Percentiles rank a stretch among this genome's conserved stretches.
Evolutionary conservation across 1,284 basidiomycete genomes (phyloP).

Genomic region (Leccinum olivaceoglutinosum): DNA sequence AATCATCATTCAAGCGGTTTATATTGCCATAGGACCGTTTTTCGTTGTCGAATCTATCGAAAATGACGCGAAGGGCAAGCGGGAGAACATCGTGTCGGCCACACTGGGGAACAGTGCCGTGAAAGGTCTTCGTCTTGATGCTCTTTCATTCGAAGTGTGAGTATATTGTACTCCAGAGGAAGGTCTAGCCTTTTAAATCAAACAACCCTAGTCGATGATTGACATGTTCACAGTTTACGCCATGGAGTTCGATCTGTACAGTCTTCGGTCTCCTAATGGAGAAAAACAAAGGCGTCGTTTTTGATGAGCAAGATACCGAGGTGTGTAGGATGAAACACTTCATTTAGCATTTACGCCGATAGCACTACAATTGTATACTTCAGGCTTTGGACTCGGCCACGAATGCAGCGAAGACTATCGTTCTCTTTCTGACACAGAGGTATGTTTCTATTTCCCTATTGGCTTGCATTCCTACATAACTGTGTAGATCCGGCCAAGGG

Average conservation of each 20-base stretch:
- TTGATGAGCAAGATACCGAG: constrained; percentile 64
- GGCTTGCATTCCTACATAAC: not conserved
- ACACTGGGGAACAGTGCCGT: constrained; percentile 72
- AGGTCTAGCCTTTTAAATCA: constrained; percentile 46
- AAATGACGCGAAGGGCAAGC: constrained; percentile 47
- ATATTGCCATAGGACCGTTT: constrained; percentile 88
- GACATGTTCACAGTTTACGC: constrained; percentile 46
- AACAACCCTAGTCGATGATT: not conserved
- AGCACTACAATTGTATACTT: constrained; percentile 49
- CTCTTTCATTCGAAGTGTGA: constrained; percentile 80
- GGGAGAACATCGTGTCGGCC: constrained; percentile 49
- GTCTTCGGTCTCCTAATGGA: constrained; percentile 80
- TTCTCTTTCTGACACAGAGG: constrained; percentile 81
- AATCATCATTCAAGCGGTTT: constrained; percentile 87
- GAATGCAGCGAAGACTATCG: constrained; percentile 80
- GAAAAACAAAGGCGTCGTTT: constrained; percentile 41
- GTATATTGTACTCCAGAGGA: constrained; percentile 32
- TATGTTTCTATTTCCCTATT: constrained; percentile 22
- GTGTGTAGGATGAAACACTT: constrained; percentile 30
- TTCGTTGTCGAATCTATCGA: constrained; percentile 73
- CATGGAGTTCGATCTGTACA: constrained; percentile 86
- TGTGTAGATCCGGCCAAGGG: constrained; percentile 64
- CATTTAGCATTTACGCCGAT: constrained; percentile 7
- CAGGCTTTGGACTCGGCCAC: constrained; percentile 70
- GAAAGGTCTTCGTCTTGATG: constrained; percentile 77